phyloP scores from a whole-genome alignment of 768 basidiomycete genomes.

The Tricholomella constricta region DNA sequence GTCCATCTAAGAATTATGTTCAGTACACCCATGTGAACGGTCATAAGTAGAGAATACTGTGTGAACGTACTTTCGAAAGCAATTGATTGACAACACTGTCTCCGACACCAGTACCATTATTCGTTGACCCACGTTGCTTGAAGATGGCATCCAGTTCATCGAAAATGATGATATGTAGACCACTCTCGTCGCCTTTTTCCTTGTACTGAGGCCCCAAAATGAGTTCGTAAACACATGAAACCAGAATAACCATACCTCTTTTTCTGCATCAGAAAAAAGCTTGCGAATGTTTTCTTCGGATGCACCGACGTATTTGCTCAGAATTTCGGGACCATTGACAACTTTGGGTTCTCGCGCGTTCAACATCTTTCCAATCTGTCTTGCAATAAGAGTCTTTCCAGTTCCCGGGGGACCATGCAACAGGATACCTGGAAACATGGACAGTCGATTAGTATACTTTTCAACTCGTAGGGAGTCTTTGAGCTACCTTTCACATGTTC shows the following conservation, averaged over 20 bases:
- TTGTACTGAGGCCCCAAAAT: conserved; percentile 66
- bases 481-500: conserved; percentile 92
- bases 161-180: conserved; percentile 98
- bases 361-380: conserved; percentile 99
- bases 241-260: conserved; percentile 60
- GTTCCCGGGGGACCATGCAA: conserved; percentile 97
- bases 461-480: not conserved
- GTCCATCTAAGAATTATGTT: conserved; percentile 74
- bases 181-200: conserved; percentile 95
- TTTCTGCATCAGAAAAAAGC: conserved; percentile 97
- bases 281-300: conserved; percentile 98
- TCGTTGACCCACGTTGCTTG: conserved; percentile 95
- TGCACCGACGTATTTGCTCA: conserved; percentile 96
- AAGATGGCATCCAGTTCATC: conserved; percentile 98
- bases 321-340: conserved; percentile 96
- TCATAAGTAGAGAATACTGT: not conserved
- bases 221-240: not conserved
- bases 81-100: conserved; percentile 99
- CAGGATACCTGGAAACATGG: conserved; percentile 67
- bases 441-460: not conserved
- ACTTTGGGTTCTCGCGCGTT: conserved; percentile 98
- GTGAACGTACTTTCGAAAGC: conserved; percentile 76
- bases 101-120: conserved; percentile 93
- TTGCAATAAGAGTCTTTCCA: conserved; percentile 96
- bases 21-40: not conserved